A percentile compares a stretch with the other conserved stretches of the same genome.
These are phyloP conservation scores for Anthracocystis walkeri DNA, from an alignment of 1,284 basidiomycete species.

Conservation along the genomic window DNA sequence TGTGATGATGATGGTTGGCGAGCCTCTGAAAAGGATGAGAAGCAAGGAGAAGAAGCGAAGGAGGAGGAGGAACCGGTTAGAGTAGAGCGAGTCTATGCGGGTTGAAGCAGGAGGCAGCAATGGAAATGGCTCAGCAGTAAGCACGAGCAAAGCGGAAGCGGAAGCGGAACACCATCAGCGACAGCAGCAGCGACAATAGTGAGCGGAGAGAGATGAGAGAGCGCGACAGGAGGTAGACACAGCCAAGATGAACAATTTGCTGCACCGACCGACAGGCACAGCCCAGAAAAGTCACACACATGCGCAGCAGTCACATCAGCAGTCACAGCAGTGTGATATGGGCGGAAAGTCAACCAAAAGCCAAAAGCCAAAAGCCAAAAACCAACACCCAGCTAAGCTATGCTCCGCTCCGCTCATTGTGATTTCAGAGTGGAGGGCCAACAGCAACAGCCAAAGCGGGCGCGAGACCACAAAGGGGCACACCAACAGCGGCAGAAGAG, in stretches of 20 bases:
- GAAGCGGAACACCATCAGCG: not conserved
- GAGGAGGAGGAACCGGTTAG: not conserved
- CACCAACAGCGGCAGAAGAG: too few relatives aligned
- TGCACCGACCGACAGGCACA: too few relatives aligned
- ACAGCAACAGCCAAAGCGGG: too few relatives aligned
- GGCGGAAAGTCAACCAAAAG: conserved; percentile 1
- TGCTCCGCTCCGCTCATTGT: too few relatives aligned
- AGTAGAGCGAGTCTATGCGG: not conserved
- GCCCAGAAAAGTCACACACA: conserved; percentile 1
- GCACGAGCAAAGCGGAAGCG: not conserved
- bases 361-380: too few relatives aligned
- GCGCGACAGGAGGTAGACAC: too few relatives aligned
- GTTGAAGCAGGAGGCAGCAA: not conserved
- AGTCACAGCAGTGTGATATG: too few relatives aligned
- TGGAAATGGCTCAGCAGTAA: not conserved
- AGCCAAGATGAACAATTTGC: too few relatives aligned
- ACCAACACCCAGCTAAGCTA: not conserved
- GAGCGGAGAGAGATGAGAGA: too few relatives aligned
- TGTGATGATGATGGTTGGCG: not conserved
- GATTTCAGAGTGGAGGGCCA: not conserved
- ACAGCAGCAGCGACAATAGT: too few relatives aligned
- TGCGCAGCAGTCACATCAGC: not conserved
- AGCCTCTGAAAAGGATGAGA: not conserved
- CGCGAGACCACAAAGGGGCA: too few relatives aligned
- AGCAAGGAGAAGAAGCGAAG: conserved; percentile 5